Conservation (phyloP, 176 grass and related monocot species). For the Avena eriantha region DNA sequence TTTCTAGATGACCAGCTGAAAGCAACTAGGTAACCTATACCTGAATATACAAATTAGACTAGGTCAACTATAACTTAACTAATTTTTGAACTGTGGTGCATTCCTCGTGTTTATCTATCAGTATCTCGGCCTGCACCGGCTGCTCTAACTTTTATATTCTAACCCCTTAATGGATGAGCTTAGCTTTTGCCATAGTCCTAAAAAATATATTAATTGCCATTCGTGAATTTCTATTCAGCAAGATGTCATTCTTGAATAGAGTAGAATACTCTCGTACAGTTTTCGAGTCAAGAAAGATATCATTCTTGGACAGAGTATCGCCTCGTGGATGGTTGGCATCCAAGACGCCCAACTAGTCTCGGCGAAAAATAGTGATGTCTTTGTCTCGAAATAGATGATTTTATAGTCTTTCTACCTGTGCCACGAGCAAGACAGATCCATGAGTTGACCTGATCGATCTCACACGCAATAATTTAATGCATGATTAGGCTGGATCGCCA, state of each 20-base stretch:
- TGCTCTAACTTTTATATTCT: not conserved
- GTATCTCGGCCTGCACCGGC: not conserved
- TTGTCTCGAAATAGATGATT: constrained; percentile 4
- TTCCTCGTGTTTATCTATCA: not conserved
- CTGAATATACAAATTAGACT: constrained; percentile 6
- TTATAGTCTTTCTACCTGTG: constrained; percentile 12
- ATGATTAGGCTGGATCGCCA: constrained; percentile 3
- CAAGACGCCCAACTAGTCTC: not conserved
- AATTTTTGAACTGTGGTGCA: not conserved
- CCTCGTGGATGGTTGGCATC: not conserved
- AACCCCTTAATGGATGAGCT: not conserved
- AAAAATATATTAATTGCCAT: not conserved
- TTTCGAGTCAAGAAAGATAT: not conserved
- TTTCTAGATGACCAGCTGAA: constrained; percentile 24
- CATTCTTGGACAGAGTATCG: not conserved
- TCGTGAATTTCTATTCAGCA: not conserved
- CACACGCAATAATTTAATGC: not conserved
- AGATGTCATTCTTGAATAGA: not conserved
- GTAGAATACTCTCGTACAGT: not conserved
- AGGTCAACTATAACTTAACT: not conserved
- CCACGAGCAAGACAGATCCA: not conserved
- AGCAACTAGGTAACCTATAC: not conserved
- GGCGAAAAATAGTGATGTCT: not conserved
- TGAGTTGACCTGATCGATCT: not conserved
- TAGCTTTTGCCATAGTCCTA: not conserved